Conservation (phyloP, 2,329 filamentous ascomycete species). For the Diaporthe sp. region DNA sequence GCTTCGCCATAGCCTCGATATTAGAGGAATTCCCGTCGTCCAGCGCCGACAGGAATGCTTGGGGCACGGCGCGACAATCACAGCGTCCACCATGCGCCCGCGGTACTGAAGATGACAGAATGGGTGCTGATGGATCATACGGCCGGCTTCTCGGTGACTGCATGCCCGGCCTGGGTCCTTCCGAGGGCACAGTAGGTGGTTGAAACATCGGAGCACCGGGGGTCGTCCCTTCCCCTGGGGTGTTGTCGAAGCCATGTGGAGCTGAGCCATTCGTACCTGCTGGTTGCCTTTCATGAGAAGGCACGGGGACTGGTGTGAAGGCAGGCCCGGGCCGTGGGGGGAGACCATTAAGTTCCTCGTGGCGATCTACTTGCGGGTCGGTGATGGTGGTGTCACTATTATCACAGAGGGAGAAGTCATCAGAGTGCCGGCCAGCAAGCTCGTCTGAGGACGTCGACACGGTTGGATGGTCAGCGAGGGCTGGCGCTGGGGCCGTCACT, state of each 20-base stretch:
- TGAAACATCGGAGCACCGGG: background rate
- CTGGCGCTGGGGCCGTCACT: background rate
- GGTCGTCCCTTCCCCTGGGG: background rate
- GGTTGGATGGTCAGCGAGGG: conserved; percentile 19
- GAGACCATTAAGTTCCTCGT: conserved; percentile 4
- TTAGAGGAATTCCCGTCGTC: conserved; percentile 15
- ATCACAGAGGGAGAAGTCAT: conserved; percentile 36
- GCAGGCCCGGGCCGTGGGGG: background rate
- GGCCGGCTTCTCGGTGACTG: conserved; percentile 29
- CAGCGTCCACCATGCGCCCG: conserved; percentile 24
- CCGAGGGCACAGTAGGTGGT: background rate
- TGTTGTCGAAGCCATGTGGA: background rate
- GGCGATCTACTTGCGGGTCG: conserved; percentile 35
- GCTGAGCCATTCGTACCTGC: conserved; percentile 6
- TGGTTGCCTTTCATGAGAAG: conserved; percentile 12
- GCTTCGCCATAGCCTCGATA: conserved; percentile 22
- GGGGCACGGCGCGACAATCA: conserved; percentile 33
- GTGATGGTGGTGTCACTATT: conserved; percentile 40
- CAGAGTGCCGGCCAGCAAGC: conserved; percentile 33
- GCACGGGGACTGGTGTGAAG: background rate
- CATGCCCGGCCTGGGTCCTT: background rate
- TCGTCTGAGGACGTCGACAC: conserved; percentile 41
- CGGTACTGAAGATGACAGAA: conserved; percentile 32
- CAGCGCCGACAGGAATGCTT: conserved; percentile 31
- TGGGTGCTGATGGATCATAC: conserved; percentile 40